Percentiles rank a stretch among this genome's conserved stretches.
Evolutionary conservation across 768 basidiomycete species (phyloP).

Genomic region (Kwoniella bestiolae): DNA sequence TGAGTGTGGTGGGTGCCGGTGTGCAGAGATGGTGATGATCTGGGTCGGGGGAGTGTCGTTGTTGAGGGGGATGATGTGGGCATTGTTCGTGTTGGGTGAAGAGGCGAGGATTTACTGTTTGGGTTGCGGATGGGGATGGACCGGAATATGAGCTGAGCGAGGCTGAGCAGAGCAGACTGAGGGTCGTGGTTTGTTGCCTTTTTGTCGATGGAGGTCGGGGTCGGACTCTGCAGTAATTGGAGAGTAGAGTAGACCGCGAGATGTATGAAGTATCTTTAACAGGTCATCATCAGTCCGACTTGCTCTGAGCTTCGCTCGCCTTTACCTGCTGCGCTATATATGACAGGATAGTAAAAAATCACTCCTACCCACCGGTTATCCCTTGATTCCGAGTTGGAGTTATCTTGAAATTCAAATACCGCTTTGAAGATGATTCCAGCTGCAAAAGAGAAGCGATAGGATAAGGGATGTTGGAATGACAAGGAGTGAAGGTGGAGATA

Average conservation of each 20-base stretch:
- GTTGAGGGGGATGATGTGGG: not conserved
- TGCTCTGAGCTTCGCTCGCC: not conserved
- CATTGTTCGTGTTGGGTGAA: not conserved
- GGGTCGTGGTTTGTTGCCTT: not conserved
- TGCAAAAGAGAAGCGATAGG: too few species aligned
- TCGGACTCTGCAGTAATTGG: too few species aligned
- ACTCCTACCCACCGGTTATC: not conserved
- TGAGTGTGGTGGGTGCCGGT: too few species aligned
- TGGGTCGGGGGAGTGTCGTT: not conserved
- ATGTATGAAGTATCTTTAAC: too few species aligned
- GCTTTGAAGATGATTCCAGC: not conserved
- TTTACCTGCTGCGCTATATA: not conserved
- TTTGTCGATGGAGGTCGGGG: not conserved
- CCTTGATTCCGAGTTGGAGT: not conserved
- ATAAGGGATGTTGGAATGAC: not conserved
- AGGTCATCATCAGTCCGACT: not conserved
- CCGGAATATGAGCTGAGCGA: not conserved
- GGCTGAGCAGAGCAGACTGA: not conserved
- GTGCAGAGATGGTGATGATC: constrained; percentile 5
- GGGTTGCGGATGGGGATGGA: not conserved
- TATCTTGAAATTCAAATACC: not conserved
- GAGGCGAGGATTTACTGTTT: too few species aligned
- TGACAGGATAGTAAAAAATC: too few species aligned
- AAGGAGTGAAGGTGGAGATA: not conserved
- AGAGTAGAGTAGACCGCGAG: too few species aligned